Evolutionary conservation across 345 rosid species (phyloP), one percentile per base, ranked within the genome.

Genomic region (Arabidopsis suecica): DNA sequence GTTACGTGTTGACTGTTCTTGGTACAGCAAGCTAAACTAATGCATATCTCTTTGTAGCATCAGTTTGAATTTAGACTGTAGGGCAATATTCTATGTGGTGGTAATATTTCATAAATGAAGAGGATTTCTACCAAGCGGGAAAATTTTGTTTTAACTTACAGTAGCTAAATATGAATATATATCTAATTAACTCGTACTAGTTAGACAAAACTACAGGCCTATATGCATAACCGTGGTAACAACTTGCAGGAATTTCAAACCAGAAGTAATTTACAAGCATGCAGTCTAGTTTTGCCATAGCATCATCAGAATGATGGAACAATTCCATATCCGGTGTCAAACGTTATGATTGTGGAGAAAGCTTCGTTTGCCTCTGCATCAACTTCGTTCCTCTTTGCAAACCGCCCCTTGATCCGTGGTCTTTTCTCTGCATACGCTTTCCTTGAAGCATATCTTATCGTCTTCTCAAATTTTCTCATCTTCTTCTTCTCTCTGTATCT

Each of bases 401-500:
- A 95, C 66, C 97, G 83, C 37, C 99, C 97, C 75, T 95, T 95
- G 86, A 95, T 89, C 47, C 99, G 77, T 13, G 97, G 99, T 66
- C 97, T 88, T 42, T 84, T 87, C 74, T 92, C 97, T 50, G 97
- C 97, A 54, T 95, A 92, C 6, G 97, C 99, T 78, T 95, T 92
- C 76, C 99, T 87, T 10, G 97, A 95, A 48, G 99, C 99, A 80
- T 95, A 92, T 82, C 99, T 81, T 65, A 92, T 95, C 11, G 96
- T 95, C 86, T 95, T 95, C 84, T 88, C 93, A 37, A 95, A 92
- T 74, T 92, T 95, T 71, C 99, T 84, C 0, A 69, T 79, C 84
- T 95, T 95, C 89, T 88, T 92, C 82, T 95, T 93, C 83, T 93
- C 98, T 82, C 89, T 93, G 85, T 93, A 93, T 75, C 98, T 87